Base-by-base conservation (phyloP, 1,139 yeast species). In the Saccharomycopsis hybrid region DNA sequence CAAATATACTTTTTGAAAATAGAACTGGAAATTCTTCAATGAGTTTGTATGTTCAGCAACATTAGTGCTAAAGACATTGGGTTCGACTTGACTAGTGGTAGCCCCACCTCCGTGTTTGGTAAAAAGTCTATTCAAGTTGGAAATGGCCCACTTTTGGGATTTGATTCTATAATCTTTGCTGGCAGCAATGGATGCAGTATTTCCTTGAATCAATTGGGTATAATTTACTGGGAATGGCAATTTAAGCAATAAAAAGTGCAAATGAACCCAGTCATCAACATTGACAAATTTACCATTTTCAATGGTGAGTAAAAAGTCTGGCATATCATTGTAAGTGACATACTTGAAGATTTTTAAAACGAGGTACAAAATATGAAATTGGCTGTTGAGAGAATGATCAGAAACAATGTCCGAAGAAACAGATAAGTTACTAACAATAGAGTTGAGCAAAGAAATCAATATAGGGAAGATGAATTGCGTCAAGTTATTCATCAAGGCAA, bases 121-220 rank as follows among this genome's bases (percentile, higher is more conserved):
- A 55, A 74, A 76, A 45, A 84, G 69, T 59, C 84, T 71, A 56
- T 78, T 78, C 51, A 83, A 65, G 59, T 83, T 83, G 31, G 82
- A 88, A 63, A 79, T 82, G 48, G 82, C 79, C 90, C 90, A 83
- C 63, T 84, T 84, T 49, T 78, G 77, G 38, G 83, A 74, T 58
- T 81, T 82, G 29, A 78, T 71, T 57, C 85, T 66, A 41, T 77
- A 78, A 57, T 73, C 72, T 28, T 62, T 56, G n/a, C n/a, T n/a
- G n/a, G n/a, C n/a, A n/a, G n/a, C n/a, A n/a, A n/a, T n/a, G 2
- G 61, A 57, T 56, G 75, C 44, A 7, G n/a, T 8, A 13, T 5
- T 33, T 11, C 36, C 5, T 9, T 9, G 13, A 9, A 30, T 18
- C n/a, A n/a, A n/a, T 13, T 25, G 9, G 5, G 24, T 25, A 24